phyloP scores from a whole-genome alignment of 495 filamentous ascomycete genomes.

The Penicillium alfredii region DNA sequence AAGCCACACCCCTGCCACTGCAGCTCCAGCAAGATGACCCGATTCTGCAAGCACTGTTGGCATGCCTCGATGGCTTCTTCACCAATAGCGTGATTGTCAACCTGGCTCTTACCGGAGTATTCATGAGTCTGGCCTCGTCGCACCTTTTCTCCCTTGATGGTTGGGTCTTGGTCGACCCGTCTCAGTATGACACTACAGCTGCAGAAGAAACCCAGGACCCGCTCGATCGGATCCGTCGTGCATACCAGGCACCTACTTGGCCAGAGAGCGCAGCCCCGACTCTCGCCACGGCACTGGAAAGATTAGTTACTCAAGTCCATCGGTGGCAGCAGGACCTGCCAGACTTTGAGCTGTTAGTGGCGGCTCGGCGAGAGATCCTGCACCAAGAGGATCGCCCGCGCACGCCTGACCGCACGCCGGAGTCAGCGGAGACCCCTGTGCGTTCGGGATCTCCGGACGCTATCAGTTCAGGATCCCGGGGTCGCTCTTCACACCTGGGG shows the following conservation, averaged over 20 bases:
- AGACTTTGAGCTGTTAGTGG: slow-evolving; percentile 69
- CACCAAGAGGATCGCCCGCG: slow-evolving; percentile 29
- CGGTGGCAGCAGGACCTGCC: slow-evolving; percentile 63
- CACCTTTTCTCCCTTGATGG: slow-evolving; percentile 75
- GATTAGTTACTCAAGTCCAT: slow-evolving; percentile 58
- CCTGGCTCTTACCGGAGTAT: slow-evolving; percentile 71
- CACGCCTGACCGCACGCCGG: slow-evolving; percentile 13
- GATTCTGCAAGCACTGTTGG: slow-evolving; percentile 63
- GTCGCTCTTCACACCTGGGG: slow-evolving; percentile 15
- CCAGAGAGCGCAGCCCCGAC: slow-evolving; percentile 30
- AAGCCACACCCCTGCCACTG: slow-evolving; percentile 25
- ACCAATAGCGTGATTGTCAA: slow-evolving; percentile 88
- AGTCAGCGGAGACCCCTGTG: slow-evolving; percentile 19
- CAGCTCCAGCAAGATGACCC: slow-evolving; percentile 64
- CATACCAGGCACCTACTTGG: slow-evolving; percentile 37
- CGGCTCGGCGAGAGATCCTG: slow-evolving; percentile 55
- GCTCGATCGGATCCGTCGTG: slow-evolving; percentile 22
- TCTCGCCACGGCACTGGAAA: slow-evolving; percentile 35
- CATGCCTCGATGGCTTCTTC: slow-evolving; percentile 71
- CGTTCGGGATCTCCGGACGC: slow-evolving; percentile 52
- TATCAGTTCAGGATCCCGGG: slow-evolving; percentile 21
- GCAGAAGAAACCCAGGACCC: slow-evolving; percentile 7
- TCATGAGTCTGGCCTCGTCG: slow-evolving; percentile 78
- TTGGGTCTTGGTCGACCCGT: slow-evolving; percentile 78
- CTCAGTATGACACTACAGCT: slow-evolving; percentile 25